Evolutionary conservation across 106 monocot genomes (phyloP).

Genomic region (Chionographis japonica): DNA sequence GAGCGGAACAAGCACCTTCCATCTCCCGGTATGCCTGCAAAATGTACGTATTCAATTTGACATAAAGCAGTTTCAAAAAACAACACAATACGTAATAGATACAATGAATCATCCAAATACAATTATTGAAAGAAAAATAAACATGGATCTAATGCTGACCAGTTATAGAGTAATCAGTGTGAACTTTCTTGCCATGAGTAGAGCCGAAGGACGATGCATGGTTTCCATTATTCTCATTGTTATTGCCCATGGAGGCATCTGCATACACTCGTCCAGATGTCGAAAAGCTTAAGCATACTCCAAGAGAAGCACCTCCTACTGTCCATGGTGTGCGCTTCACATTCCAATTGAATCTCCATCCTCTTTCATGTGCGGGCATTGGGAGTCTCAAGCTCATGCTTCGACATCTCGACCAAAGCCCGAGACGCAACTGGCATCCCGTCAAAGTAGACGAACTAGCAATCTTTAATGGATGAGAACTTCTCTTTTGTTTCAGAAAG

Average conservation of each 20-base stretch:
- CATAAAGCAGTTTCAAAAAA: not conserved
- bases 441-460: conserved; percentile 29
- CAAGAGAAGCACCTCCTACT: conserved; percentile 44
- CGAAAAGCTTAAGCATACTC: conserved; percentile 58
- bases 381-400: conserved; percentile 38
- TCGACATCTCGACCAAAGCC: conserved; percentile 21
- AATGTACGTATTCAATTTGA: not conserved
- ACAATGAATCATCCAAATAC: not conserved
- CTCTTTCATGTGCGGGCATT: conserved; percentile 23
- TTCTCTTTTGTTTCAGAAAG: conserved; percentile 21
- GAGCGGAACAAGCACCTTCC: conserved; percentile 97
- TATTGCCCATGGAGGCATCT: conserved; percentile 37
- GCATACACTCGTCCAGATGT: conserved; percentile 47
- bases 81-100: not conserved
- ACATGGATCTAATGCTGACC: conserved; percentile 31
- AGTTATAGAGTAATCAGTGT: conserved; percentile 74
- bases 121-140: not conserved
- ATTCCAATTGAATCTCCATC: conserved; percentile 40
- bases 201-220: conserved; percentile 16
- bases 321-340: conserved; percentile 23
- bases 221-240: conserved; percentile 15
- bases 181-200: conserved; percentile 79
- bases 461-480: conserved; percentile 17
- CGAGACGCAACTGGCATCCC: conserved; percentile 31
- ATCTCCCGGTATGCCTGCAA: conserved; percentile 94